Conservation (phyloP, 1,139 yeast species). For the Suhomyces anneliseae region DNA sequence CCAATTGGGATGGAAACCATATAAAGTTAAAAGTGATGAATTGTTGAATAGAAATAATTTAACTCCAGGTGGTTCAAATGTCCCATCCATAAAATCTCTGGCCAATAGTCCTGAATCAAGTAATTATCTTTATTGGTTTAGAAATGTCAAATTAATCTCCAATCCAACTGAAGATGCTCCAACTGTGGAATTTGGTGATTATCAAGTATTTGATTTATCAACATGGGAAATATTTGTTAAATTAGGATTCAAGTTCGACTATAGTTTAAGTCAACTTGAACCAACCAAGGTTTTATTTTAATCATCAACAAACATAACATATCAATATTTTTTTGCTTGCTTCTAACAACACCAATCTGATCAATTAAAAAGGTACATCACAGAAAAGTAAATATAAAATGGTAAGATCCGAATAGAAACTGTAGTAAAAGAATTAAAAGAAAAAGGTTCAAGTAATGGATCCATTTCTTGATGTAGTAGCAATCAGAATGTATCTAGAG, state of each 20-base stretch:
- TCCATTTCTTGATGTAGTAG: too few species aligned
- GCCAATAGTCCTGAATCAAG: constrained; percentile 3
- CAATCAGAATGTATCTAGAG: too few species aligned
- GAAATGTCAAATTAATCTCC: constrained; percentile 26
- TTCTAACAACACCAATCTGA: too few species aligned
- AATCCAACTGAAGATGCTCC: constrained; percentile 16
- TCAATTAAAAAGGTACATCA: too few species aligned
- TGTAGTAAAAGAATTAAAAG: too few species aligned
- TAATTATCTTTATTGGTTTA: constrained; percentile 39
- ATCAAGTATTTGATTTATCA: constrained; percentile 44
- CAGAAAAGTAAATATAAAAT: too few species aligned
- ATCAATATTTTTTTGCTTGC: too few species aligned
- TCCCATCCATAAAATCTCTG: constrained; percentile 3
- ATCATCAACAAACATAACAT: not conserved
- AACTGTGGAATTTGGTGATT: constrained; percentile 38
- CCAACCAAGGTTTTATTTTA: constrained; percentile 30
- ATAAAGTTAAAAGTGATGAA: constrained; percentile 17
- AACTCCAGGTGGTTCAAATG: constrained; percentile 6
- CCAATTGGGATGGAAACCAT: constrained; percentile 48
- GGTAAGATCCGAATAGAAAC: too few species aligned
- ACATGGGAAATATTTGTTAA: constrained; percentile 46
- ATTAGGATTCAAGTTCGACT: constrained; percentile 39
- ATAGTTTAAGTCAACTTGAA: constrained; percentile 28
- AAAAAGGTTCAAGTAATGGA: too few species aligned
- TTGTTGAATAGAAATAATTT: not conserved